These are phyloP conservation scores for Barbarea vulgaris DNA, from an alignment of 345 rosid species.

Conservation along the genomic window DNA sequence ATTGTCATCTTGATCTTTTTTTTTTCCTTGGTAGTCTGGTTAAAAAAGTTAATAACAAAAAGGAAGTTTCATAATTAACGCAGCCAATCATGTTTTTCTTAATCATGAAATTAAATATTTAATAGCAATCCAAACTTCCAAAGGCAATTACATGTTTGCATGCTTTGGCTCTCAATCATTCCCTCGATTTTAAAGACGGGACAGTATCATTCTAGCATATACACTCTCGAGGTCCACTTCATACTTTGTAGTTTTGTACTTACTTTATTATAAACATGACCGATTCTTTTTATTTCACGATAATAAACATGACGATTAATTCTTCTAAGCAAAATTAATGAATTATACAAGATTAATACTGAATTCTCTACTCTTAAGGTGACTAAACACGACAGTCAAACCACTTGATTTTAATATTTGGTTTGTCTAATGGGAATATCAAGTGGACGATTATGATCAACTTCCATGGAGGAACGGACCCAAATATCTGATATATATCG, in stretches of 20 bases:
- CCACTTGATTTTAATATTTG: background rate
- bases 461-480: background rate
- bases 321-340: background rate
- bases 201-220: slow-evolving; percentile 36
- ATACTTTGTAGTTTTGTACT: slow-evolving; percentile 16
- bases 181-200: slow-evolving; percentile 26
- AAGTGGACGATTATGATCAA: background rate
- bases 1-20: no score
- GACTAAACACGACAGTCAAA: background rate
- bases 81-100: slow-evolving; percentile 7
- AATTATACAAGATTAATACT: background rate
- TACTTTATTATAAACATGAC: background rate
- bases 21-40: background rate
- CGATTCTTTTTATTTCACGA: background rate
- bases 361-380: background rate
- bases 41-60: background rate
- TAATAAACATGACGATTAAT: background rate
- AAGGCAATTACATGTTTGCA: slow-evolving; percentile 33
- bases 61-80: background rate
- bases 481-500: background rate
- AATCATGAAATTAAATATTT: background rate
- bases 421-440: background rate
- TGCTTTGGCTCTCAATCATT: slow-evolving; percentile 40
- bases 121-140: slow-evolving; percentile 9
- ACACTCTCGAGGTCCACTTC: slow-evolving; percentile 38